A percentile compares a stretch with the other conserved stretches of the same genome.
phyloP scores from a whole-genome alignment of 1,284 basidiomycete genomes.

The Heimioporus retisporus region DNA sequence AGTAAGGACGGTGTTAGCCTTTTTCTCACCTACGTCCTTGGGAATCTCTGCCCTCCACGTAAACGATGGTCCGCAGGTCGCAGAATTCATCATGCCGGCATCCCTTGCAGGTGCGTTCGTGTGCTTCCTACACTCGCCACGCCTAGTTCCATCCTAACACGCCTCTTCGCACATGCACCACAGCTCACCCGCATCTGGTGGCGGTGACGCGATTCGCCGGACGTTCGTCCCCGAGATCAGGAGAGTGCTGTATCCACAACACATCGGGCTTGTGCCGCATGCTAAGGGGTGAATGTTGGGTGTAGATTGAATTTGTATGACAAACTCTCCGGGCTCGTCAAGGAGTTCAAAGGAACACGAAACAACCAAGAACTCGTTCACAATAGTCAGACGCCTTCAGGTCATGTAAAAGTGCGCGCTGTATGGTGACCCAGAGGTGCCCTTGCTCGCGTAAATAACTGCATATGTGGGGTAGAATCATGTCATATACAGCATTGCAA shows the following conservation, averaged over 20 bases:
- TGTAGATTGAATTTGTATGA: conserved; percentile 77
- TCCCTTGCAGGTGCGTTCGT: no score
- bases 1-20: no score
- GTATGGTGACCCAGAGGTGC: conserved; percentile 22
- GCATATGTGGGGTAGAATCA: conserved; percentile 15
- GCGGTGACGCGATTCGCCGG: conserved; percentile 80
- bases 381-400: conserved; percentile 82
- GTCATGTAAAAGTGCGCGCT: conserved; percentile 84
- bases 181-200: conserved; percentile 63
- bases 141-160: conserved; percentile 61
- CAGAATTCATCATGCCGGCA: no score
- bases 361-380: conserved; percentile 61
- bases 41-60: no score
- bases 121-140: no score
- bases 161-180: conserved; percentile 87
- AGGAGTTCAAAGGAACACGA: conserved; percentile 65
- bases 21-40: no score
- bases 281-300: conserved; percentile 77
- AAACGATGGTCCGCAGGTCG: no score
- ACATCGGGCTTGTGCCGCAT: conserved; percentile 86
- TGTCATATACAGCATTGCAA: conserved; percentile 26
- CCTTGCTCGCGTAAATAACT: not conserved
- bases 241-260: conserved; percentile 68
- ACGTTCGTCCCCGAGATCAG: conserved; percentile 85
- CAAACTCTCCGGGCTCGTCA: conserved; percentile 86